Base-by-base conservation (phyloP, 805 yeast species). In the Myxozyma mucilagina region DNA sequence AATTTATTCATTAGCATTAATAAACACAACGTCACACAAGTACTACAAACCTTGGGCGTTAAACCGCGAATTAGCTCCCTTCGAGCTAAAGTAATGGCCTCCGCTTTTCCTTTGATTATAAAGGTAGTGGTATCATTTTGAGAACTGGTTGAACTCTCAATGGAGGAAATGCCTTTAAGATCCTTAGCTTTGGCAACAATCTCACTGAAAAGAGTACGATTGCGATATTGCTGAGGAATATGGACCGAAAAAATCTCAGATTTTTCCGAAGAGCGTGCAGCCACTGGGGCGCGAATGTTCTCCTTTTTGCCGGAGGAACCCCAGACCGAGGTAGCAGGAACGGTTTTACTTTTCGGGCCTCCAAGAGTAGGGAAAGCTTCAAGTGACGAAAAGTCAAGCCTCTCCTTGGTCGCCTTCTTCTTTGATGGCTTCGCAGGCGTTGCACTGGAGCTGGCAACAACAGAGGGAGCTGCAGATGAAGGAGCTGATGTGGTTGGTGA, bases 191-290 rank as follows among this genome's bases (percentile, higher is more conserved):
- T 76, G 52, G 82, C 79, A 64, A 90, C 77, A 64, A 89, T 82
- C 71, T 86, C 86, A 69, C 86, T 80, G 63, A 89, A 83, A 67
- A 88, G 94, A 24, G 84, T 79, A 68, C 86, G 80, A 16, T 24
- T 43, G 32, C 65, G 61, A 9, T 14, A 56, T 72, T 89, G 93
- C 65, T 87, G 86, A 56, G 84, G 85, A 58, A 83, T 81, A 69
- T 83, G 86, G 69, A 92, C 81, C 53, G 89, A 82, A 71, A 92
- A 89, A 7, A 91, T 88, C 69, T 89, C 91, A 72, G 90, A 93
- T 60, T 89, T 79, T 56, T 82, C 81, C 24, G 84, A 78, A 10
- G 90, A 80, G 66, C 82, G 79, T 68, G 81, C 79, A 29, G 59
- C 53, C 34, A 77, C 79, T n/a, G 80, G 72, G 7, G 56, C 47